Evolutionary conservation across 805 yeast genomes (phyloP).

Genomic region (Schizosaccharomyces octosporus): DNA sequence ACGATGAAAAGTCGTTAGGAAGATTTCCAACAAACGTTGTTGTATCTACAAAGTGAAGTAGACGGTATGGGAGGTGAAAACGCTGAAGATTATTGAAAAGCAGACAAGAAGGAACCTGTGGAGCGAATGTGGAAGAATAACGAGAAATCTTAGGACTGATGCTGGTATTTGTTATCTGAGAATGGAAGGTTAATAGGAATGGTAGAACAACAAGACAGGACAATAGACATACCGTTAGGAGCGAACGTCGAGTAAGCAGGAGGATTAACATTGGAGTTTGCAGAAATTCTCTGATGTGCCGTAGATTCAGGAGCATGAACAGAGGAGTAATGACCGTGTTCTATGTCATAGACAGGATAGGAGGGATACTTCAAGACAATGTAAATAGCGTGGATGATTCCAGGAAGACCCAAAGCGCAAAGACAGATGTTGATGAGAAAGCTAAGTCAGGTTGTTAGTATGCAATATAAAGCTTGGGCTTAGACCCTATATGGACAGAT

Average conservation of each 20-base stretch:
- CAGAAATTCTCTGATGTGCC: not conserved
- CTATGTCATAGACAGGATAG: not conserved
- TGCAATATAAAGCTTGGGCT: no score
- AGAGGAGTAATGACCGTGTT: not conserved
- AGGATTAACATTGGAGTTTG: not conserved
- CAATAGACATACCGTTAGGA: not conserved
- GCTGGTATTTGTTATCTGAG: not conserved
- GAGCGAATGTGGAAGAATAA: no score
- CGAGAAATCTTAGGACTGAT: no score
- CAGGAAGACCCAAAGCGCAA: not conserved
- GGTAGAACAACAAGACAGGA: not conserved
- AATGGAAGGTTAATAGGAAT: not conserved
- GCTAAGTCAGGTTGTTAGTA: not conserved
- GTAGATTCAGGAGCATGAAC: not conserved
- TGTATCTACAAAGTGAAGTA: no score
- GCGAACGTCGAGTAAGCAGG: not conserved
- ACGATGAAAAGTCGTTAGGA: no score
- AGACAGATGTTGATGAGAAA: not conserved
- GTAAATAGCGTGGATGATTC: not conserved
- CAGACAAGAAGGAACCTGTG: no score
- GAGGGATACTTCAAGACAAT: not conserved
- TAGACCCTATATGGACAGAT: no score
- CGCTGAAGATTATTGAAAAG: no score
- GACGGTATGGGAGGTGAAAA: no score
- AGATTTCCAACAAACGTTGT: no score